Base-by-base conservation (phyloP, 2,329 filamentous ascomycete genomes). In the Trichophyton equinum region DNA sequence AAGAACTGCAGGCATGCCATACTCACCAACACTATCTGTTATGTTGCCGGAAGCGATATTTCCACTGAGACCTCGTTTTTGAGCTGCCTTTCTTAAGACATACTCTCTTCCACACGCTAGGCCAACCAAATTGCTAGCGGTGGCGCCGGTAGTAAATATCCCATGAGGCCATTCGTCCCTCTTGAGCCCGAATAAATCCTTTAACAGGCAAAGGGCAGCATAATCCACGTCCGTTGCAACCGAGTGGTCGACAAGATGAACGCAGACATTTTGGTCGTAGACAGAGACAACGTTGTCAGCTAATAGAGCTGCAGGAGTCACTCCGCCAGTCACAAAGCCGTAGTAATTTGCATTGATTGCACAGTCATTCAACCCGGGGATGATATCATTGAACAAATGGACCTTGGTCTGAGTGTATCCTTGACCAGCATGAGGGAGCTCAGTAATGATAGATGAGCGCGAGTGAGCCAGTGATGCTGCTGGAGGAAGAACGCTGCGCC, bases 301-400 rank as follows among this genome's bases (percentile, higher is more conserved):
- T 60, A 89, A 82, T 66, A 87, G 81, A 36, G 91, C 91, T 25
- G 90, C 84, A 4, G 90, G 89, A 0, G 91, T 88, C 6, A 81
- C 79, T 13, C 89, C 88, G 51, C 92, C 92, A 0, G 86, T 95
- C 4, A 96, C 87, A 71, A 96, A 96, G 62, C 90, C 91, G 72
- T 89, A 95, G 78, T 95, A 95, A 60, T 84, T 83, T 9, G 83
- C 73, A 49, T 81, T 84, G 47, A 81, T 79, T 65, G 83, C 85
- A 68, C 84, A 82, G 15, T 79, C 81, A 67, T 86, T 90, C 62
- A 94, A 80, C 0, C 81, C 87, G 0, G 77, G 76, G 4, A 75
- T 70, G 51, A 79, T 71, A 42, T 76, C 71, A 20, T 73, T 62
- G 3, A 75, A 25, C n/a, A 79, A 67, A 62, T 78, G 76, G 15